Evolutionary conservation across 1,139 yeast species (phyloP), one percentile per base, ranked within the genome.

Genomic region (Yarrowia galli): DNA sequence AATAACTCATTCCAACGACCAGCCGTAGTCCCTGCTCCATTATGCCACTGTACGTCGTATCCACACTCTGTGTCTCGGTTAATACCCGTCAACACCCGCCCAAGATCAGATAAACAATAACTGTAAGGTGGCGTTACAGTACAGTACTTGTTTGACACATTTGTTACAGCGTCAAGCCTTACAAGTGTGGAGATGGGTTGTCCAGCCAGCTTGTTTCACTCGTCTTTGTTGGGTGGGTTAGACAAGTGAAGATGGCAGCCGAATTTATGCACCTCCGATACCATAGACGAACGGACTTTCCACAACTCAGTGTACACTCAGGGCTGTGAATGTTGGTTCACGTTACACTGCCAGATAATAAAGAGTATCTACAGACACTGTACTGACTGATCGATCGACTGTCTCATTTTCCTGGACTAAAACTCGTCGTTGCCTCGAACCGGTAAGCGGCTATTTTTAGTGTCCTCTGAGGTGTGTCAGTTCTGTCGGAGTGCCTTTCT

Each of bases 91-190:
- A 8, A 25, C 53, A 35, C 36, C 25, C 13, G 32, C 18, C 16
- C n/a, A 25, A n/a, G 10, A 51, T 51, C 58, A 51, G 53, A 51
- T 36, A 35, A 51, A 15, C 42, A 20, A 6, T 15, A 25, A 20
- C 18, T 20, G 28, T 9, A 20, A 18, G 15, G 42, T 22, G 58
- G 40, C 58, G 40, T 20, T n/a, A n/a, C n/a, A n/a, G n/a, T n/a
- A n/a, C n/a, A n/a, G n/a, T n/a, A n/a, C n/a, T n/a, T 53, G 60
- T 53, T 23, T 53, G 60, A 53, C 60, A 36, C 32, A 16, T 38
- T 53, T 16, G 42, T 36, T 36, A 36, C 42, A 49, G 38, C 18
- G 43, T 40, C 43, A 7, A 36, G 40, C 40, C 32, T 40, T 40
- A 42, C 54, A 32, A 25, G 45, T 38, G 60, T 53, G 60, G 45